phyloP scores from a whole-genome alignment of 805 yeast genomes.

The Clavispora fructus region DNA sequence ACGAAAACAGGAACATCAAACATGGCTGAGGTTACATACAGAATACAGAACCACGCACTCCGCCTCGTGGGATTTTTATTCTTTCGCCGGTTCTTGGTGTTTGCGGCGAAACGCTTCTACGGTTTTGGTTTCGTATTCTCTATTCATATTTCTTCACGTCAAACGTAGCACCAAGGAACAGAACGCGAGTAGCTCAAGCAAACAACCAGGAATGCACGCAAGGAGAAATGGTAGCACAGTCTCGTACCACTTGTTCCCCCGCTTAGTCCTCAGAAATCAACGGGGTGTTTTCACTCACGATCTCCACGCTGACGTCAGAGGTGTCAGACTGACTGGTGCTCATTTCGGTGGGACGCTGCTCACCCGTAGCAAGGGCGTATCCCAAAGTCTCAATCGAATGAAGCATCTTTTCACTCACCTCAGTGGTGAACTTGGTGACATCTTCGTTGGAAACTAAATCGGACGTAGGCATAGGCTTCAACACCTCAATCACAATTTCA shows the following conservation, averaged over 20 bases:
- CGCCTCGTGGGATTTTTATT: too few relatives aligned
- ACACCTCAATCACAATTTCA: slow-evolving; percentile 67
- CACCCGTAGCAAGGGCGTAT: slow-evolving; percentile 18
- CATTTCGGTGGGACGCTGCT: slow-evolving; percentile 1
- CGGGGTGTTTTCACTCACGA: slow-evolving; percentile 14
- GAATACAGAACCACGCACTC: too few relatives aligned
- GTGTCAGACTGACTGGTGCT: neutral
- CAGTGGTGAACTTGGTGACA: slow-evolving; percentile 53
- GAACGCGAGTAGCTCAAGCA: too few relatives aligned
- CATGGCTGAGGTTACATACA: neutral
- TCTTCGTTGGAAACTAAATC: slow-evolving; percentile 63
- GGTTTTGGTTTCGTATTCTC: neutral
- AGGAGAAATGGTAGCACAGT: too few relatives aligned
- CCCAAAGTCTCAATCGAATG: slow-evolving; percentile 37
- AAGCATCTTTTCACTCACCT: slow-evolving; percentile 57
- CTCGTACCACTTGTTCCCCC: neutral
- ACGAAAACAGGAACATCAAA: neutral
- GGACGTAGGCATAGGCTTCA: slow-evolving; percentile 74
- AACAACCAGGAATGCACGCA: too few relatives aligned
- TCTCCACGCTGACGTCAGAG: slow-evolving; percentile 12
- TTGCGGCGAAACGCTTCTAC: too few relatives aligned
- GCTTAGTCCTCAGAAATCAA: slow-evolving; percentile 10
- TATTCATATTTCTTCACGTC: too few relatives aligned
- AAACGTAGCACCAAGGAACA: too few relatives aligned
- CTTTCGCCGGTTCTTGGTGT: too few relatives aligned